These are phyloP conservation scores for Pseudogymnoascus destructans DNA, from an alignment of 2,329 filamentous ascomycete species.

Conservation along the genomic window DNA sequence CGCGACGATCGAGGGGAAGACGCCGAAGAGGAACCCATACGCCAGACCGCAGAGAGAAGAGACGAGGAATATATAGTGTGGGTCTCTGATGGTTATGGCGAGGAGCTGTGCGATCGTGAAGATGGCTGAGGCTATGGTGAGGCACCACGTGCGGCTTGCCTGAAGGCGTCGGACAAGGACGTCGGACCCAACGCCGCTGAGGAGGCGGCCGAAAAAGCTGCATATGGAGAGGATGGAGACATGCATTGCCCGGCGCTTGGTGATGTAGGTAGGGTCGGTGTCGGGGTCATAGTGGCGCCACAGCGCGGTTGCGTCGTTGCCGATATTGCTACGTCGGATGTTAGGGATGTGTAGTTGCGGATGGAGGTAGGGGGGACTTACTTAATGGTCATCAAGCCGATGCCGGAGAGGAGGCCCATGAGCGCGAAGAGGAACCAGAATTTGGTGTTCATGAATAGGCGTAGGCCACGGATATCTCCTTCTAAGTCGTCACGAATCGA, in stretches of 20 bases:
- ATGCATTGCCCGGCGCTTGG: slow-evolving; percentile 74
- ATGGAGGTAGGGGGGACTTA: slow-evolving; percentile 34
- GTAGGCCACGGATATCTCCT: slow-evolving; percentile 73
- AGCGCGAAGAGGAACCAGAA: slow-evolving; percentile 88
- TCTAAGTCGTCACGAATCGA: slow-evolving; percentile 23
- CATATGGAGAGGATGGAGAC: slow-evolving; percentile 87
- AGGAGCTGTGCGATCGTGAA: slow-evolving; percentile 70
- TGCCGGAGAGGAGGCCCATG: slow-evolving; percentile 81
- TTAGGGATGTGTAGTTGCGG: neutral
- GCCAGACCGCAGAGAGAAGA: slow-evolving; percentile 75
- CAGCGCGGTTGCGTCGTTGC: slow-evolving; percentile 74
- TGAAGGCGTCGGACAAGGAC: slow-evolving; percentile 69
- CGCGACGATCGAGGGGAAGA: slow-evolving; percentile 78
- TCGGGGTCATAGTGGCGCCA: slow-evolving; percentile 76
- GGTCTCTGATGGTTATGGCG: slow-evolving; percentile 63
- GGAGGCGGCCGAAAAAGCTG: slow-evolving; percentile 71
- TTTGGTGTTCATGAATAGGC: slow-evolving; percentile 55
- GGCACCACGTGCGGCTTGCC: slow-evolving; percentile 81
- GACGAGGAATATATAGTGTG: slow-evolving; percentile 61
- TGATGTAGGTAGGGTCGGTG: slow-evolving; percentile 60
- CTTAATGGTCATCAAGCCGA: slow-evolving; percentile 99
- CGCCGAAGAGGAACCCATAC: slow-evolving; percentile 89
- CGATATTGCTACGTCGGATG: slow-evolving; percentile 63
- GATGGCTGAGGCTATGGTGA: slow-evolving; percentile 62
- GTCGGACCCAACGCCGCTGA: slow-evolving; percentile 79